Conservation (phyloP, 495 filamentous ascomycete genomes). For the Acidomyces sp. region DNA sequence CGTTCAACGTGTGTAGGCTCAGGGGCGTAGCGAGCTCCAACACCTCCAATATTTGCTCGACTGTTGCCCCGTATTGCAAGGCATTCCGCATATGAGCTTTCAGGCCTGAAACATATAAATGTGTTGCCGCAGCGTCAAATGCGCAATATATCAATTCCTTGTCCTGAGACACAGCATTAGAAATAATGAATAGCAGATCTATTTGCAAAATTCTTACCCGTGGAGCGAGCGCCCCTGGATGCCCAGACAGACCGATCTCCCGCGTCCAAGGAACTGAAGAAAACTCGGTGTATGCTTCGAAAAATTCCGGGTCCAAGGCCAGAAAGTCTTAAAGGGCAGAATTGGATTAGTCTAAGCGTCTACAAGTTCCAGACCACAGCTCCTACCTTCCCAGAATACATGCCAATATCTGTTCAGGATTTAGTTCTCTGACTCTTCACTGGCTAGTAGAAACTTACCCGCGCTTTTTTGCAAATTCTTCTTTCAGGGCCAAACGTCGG, state of each 20-base stretch:
- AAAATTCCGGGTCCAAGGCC: background rate
- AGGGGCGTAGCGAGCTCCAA: background rate
- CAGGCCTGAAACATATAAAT: constrained; percentile 1
- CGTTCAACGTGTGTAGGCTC: background rate
- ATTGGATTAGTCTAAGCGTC: no score
- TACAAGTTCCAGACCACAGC: no score
- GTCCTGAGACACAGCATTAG: no score
- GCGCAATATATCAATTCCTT: constrained; percentile 1
- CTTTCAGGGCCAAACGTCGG: background rate
- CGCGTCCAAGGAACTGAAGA: constrained; percentile 1
- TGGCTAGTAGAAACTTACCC: background rate
- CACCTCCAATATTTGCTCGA: background rate
- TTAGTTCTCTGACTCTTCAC: no score
- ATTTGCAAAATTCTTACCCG: background rate
- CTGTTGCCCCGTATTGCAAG: background rate
- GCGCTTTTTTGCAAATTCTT: background rate
- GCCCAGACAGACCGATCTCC: background rate
- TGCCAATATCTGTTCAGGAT: constrained; percentile 1
- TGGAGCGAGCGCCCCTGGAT: background rate
- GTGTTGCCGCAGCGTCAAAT: constrained; percentile 2
- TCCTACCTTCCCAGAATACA: background rate
- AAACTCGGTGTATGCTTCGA: constrained; percentile 2
- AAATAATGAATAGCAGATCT: no score
- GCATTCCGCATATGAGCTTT: background rate
- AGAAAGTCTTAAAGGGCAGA: no score